These are phyloP conservation scores for Fusarium tricinctum DNA, from an alignment of 2,329 filamentous ascomycete genomes.

Conservation along the genomic window DNA sequence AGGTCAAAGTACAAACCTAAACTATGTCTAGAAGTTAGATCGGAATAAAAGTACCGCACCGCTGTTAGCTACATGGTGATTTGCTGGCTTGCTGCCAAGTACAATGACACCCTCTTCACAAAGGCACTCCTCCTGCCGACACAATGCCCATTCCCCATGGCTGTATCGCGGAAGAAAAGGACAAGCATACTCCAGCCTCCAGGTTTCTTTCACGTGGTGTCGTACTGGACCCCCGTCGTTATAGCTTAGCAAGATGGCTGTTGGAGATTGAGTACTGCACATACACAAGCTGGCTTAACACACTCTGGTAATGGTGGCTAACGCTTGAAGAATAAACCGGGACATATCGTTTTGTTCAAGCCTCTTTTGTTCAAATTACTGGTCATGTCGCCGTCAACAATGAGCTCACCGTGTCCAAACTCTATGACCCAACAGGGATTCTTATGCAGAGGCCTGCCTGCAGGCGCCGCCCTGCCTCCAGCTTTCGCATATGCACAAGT, in stretches of 20 bases:
- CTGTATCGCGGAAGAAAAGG: constrained; percentile 30
- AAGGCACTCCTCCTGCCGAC: constrained; percentile 21
- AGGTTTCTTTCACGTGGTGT: constrained; percentile 29
- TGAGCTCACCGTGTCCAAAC: constrained; percentile 33
- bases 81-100: constrained; percentile 35
- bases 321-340: constrained; percentile 3
- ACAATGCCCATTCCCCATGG: constrained; percentile 26
- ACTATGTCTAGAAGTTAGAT: constrained; percentile 27
- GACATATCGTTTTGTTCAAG: constrained; percentile 1
- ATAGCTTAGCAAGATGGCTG: constrained; percentile 4
- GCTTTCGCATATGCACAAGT: constrained; percentile 32
- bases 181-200: constrained; percentile 23
- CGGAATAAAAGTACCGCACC: constrained; percentile 19
- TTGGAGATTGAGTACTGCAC: constrained; percentile 2
- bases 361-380: constrained; percentile 20
- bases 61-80: constrained; percentile 22
- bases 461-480: constrained; percentile 26
- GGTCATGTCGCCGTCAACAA: constrained; percentile 20
- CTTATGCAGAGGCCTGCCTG: constrained; percentile 29
- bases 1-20: constrained; percentile 41
- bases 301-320: constrained; percentile 1
- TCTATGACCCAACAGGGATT: constrained; percentile 37
- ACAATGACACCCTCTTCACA: constrained; percentile 33
- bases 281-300: constrained; percentile 3
- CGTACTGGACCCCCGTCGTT: constrained; percentile 13